A percentile compares a stretch with the other conserved stretches of the same genome.
Evolutionary conservation across 768 basidiomycete species (phyloP).

Genomic region (Kwoniella bestiolae): DNA sequence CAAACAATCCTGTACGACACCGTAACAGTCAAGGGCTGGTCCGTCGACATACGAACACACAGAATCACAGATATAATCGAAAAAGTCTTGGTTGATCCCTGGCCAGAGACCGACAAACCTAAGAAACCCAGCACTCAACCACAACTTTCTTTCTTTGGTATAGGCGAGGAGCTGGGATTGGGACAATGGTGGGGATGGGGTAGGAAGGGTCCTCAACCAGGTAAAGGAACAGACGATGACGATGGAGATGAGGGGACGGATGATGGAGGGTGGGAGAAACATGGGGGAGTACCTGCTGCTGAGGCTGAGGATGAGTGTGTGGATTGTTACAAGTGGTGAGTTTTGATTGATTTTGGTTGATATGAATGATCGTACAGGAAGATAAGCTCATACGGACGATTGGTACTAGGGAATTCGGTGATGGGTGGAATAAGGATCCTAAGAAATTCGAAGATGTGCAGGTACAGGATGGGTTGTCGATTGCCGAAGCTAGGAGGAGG

Average conservation of each 20-base stretch:
- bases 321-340: conserved; percentile 57
- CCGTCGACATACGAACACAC: conserved; percentile 73
- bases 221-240: conserved; percentile 34
- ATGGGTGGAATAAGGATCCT: conserved; percentile 46
- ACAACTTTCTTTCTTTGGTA: background rate
- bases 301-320: conserved; percentile 52
- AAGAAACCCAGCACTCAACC: conserved; percentile 20
- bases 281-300: conserved; percentile 54
- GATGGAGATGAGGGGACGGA: conserved; percentile 36
- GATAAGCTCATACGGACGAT: background rate
- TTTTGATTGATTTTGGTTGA: conserved; percentile 5
- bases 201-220: conserved; percentile 39
- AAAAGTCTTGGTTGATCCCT: conserved; percentile 69
- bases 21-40: conserved; percentile 77
- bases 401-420: conserved; percentile 52
- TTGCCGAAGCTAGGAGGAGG: background rate
- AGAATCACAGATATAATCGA: conserved; percentile 73
- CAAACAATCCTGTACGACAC: conserved; percentile 83
- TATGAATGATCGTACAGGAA: background rate
- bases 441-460: background rate
- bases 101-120: conserved; percentile 61
- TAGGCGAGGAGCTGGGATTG: background rate
- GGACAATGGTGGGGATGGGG: conserved; percentile 51
- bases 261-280: conserved; percentile 48
- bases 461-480: background rate